Conservation (phyloP, 768 basidiomycete genomes). For the Asterophora parasitica region DNA sequence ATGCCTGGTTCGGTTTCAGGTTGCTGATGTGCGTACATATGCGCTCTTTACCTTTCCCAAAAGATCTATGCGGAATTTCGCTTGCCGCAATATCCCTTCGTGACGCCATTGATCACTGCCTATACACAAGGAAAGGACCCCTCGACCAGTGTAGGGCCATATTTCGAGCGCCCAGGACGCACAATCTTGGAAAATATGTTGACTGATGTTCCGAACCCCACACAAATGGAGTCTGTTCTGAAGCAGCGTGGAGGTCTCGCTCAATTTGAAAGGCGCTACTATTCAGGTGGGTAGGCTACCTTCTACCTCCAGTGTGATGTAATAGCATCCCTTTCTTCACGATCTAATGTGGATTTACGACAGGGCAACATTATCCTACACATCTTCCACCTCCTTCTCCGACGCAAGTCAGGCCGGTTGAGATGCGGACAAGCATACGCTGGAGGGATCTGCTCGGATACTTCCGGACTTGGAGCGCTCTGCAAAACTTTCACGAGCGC, state of each 20-base stretch:
- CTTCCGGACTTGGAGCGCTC: conserved; percentile 64
- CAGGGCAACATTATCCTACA: conserved; percentile 14
- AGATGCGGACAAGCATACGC: conserved; percentile 55
- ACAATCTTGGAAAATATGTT: conserved; percentile 70
- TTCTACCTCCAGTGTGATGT: background rate
- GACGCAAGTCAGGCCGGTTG: conserved; percentile 34
- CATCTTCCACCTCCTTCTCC: conserved; percentile 15
- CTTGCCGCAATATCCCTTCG: conserved; percentile 53
- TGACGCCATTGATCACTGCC: conserved; percentile 53
- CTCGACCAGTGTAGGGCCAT: conserved; percentile 53
- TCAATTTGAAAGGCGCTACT: conserved; percentile 50
- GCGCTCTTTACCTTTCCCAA: background rate
- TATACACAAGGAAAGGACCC: conserved; percentile 61
- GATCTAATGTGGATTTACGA: background rate
- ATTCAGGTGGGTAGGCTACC: conserved; percentile 41
- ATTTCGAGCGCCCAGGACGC: conserved; percentile 81
- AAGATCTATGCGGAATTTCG: conserved; percentile 70
- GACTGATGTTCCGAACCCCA: conserved; percentile 59
- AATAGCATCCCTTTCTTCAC: background rate
- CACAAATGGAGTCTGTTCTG: conserved; percentile 19
- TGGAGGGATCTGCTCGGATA: conserved; percentile 68
- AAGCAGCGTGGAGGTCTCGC: conserved; percentile 28
- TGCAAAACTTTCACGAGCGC: conserved; percentile 61
- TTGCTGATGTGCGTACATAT: background rate
- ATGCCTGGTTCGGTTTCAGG: background rate